Evolutionary conservation across 768 basidiomycete genomes (phyloP).

Genomic region (Auricularia auricula-judae): DNA sequence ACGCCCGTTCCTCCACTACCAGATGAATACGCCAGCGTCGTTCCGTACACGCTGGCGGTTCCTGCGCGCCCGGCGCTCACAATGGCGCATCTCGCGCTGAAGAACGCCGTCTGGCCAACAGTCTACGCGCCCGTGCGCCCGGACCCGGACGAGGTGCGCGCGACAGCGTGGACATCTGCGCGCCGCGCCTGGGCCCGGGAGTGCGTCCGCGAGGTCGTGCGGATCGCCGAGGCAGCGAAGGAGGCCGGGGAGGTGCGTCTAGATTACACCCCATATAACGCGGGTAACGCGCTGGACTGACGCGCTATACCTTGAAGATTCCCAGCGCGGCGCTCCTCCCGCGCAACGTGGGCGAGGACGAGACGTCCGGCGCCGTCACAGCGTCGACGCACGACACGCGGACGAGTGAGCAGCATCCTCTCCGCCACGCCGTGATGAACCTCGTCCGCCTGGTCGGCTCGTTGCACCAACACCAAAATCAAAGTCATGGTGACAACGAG

Average conservation of each 20-base stretch:
- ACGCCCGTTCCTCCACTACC: background rate
- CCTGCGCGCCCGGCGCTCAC: slow-evolving; percentile 63
- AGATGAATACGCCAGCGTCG: slow-evolving; percentile 13
- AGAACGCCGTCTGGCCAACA: slow-evolving; percentile 80
- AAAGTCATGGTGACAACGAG: too few relatives aligned
- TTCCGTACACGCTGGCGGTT: slow-evolving; percentile 52
- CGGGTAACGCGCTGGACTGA: background rate
- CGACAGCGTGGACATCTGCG: slow-evolving; percentile 53
- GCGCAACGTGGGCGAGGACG: slow-evolving; percentile 30
- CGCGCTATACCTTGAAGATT: slow-evolving; percentile 30
- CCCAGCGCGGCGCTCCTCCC: slow-evolving; percentile 70
- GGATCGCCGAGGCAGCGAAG: slow-evolving; percentile 36
- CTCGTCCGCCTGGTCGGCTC: slow-evolving; percentile 51
- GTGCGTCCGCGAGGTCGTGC: slow-evolving; percentile 45
- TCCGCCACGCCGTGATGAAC: slow-evolving; percentile 79
- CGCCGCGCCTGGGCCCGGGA: slow-evolving; percentile 66
- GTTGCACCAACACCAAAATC: background rate
- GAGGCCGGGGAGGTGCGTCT: slow-evolving; percentile 47
- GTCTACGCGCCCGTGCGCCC: slow-evolving; percentile 59
- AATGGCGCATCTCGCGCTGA: slow-evolving; percentile 47
- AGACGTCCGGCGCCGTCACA: slow-evolving; percentile 11
- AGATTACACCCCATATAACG: background rate
- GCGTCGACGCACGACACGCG: slow-evolving; percentile 57
- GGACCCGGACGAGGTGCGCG: slow-evolving; percentile 33
- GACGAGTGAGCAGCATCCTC: slow-evolving; percentile 53